These are phyloP conservation scores for Protomyces arabidopsidicola DNA, from an alignment of 1,139 yeast species.

Conservation along the genomic window DNA sequence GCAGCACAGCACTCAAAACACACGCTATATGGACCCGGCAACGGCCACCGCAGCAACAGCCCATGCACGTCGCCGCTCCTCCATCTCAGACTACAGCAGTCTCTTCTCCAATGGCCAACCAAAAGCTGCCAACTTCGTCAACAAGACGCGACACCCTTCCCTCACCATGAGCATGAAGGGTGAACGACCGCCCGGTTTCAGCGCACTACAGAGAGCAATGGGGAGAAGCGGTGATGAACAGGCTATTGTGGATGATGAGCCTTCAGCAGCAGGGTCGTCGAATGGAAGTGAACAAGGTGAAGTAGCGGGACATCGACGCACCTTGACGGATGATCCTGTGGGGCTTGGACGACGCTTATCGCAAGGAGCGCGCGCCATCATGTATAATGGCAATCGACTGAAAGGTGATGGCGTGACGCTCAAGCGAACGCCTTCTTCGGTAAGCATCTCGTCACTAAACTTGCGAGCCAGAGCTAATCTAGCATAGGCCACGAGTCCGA, in stretches of 20 bases:
- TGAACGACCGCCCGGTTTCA: conserved; percentile 10
- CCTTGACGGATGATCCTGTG: conserved; percentile 18
- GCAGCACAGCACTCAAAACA: too few relatives aligned
- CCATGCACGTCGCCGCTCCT: conserved; percentile 1
- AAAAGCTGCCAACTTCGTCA: conserved; percentile 6
- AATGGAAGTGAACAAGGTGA: neutral
- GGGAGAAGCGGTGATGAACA: conserved; percentile 2
- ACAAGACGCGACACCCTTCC: conserved; percentile 21
- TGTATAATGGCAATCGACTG: conserved; percentile 24
- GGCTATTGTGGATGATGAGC: conserved; percentile 14
- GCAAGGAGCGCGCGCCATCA: conserved; percentile 26
- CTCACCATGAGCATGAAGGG: conserved; percentile 16
- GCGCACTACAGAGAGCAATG: conserved; percentile 6
- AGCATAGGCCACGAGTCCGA: too few relatives aligned
- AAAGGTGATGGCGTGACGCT: conserved; percentile 14
- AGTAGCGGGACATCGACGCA: neutral
- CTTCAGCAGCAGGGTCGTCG: neutral
- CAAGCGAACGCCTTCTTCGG: neutral
- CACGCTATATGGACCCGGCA: neutral
- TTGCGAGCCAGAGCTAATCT: neutral
- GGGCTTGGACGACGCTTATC: conserved; percentile 21
- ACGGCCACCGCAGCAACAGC: neutral
- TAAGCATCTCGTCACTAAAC: neutral
- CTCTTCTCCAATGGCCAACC: conserved; percentile 7
- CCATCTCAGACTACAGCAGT: conserved; percentile 20